phyloP scores from a whole-genome alignment of 106 monocot species.

The Alisma plantagoaquatica region DNA sequence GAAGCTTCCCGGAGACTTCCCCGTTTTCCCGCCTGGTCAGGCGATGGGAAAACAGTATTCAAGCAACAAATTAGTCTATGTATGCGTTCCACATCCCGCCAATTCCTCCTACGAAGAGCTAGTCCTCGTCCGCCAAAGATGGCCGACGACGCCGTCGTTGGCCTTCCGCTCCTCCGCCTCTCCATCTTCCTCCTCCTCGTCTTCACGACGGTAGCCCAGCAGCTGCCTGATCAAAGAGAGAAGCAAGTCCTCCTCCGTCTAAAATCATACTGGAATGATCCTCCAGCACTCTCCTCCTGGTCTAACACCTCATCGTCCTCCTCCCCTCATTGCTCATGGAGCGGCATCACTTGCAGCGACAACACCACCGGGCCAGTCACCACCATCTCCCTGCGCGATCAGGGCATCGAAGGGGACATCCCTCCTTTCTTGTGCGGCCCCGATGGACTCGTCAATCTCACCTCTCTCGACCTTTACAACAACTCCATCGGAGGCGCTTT shows the following conservation, averaged over 20 bases:
- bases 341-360: slow-evolving; percentile 11
- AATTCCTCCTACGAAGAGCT: too few relatives aligned
- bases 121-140: too few relatives aligned
- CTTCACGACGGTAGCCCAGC: background rate
- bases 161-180: background rate
- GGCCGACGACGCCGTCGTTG: too few relatives aligned
- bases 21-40: too few relatives aligned
- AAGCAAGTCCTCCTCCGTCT: slow-evolving; percentile 4
- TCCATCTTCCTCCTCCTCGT: slow-evolving; percentile 1
- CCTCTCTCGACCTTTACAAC: slow-evolving; percentile 22
- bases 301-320: slow-evolving; percentile 1
- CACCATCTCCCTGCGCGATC: slow-evolving; percentile 2
- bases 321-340: slow-evolving; percentile 8
- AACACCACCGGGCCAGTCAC: slow-evolving; percentile 1
- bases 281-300: slow-evolving; percentile 9
- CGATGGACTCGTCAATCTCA: slow-evolving; percentile 9
- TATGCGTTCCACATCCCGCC: too few relatives aligned
- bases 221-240: background rate
- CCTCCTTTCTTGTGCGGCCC: slow-evolving; percentile 11
- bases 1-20: too few relatives aligned
- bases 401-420: slow-evolving; percentile 8
- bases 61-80: too few relatives aligned
- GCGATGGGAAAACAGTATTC: too few relatives aligned
- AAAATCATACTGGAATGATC: slow-evolving; percentile 9
- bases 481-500: slow-evolving; percentile 8